Conservation (phyloP, 2,329 filamentous ascomycete species). For the Colletotrichum nymphaeae region DNA sequence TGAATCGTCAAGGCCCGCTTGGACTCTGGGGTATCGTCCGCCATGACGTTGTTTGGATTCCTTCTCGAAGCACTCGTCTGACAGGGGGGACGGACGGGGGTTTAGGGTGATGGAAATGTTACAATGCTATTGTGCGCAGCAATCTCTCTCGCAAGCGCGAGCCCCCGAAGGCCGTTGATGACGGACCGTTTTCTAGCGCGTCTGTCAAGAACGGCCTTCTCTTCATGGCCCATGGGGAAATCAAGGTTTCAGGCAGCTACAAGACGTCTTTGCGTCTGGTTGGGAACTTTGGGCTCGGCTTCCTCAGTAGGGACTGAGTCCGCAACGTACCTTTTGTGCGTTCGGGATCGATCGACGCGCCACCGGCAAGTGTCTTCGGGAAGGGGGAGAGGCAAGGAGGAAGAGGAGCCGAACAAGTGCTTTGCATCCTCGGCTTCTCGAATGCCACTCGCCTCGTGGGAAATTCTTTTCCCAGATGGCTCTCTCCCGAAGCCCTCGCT, state of each 20-base stretch:
- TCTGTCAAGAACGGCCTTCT: not conserved
- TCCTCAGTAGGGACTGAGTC: not conserved
- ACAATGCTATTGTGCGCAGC: not conserved
- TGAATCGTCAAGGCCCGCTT: slow-evolving; percentile 13
- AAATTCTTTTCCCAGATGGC: not conserved
- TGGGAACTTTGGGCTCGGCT: not conserved
- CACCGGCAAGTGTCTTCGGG: not conserved
- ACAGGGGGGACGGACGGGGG: not conserved
- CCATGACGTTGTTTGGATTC: slow-evolving; percentile 1
- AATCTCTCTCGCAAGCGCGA: not conserved
- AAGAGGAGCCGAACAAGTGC: not conserved
- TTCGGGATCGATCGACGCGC: not conserved
- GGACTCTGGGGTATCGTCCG: slow-evolving; percentile 4
- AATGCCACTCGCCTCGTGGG: not conserved
- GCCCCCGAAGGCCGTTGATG: not conserved
- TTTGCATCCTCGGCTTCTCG: not conserved
- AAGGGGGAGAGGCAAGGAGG: not conserved
- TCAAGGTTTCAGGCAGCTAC: not conserved
- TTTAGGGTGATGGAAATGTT: not conserved
- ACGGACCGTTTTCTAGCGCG: not conserved
- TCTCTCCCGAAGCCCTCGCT: not conserved
- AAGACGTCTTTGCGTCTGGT: not conserved
- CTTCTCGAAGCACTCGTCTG: not conserved
- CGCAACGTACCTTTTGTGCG: not conserved
- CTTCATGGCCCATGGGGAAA: not conserved